Base-by-base conservation (phyloP, 495 filamentous ascomycete genomes). In the Aspergillus steynii region DNA sequence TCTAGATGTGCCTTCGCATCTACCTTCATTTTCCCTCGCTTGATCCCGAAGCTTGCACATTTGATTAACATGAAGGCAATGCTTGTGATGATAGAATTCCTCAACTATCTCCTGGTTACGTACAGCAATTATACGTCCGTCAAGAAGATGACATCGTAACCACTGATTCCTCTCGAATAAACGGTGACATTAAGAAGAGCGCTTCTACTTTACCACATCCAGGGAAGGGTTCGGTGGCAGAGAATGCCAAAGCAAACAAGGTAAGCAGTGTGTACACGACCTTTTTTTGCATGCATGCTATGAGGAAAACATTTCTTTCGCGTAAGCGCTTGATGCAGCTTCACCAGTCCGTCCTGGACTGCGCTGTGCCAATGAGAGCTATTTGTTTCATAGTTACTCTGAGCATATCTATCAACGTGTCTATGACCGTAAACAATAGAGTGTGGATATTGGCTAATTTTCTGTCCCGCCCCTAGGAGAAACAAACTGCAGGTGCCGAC, bases 331-430 rank as follows among this genome's bases (percentile, higher is more conserved):
- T 86, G 85, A 89, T 77, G 83, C 82, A 80, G 86, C 81, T 75
- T 79, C 66, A 69, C 65, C 76, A 83, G 80, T 82, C 83, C 90
- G 90, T 94, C 76, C 86, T 93, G 90, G 87, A 82, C 81, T 81
- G 79, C 76, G 82, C 86, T 87, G 85, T 86, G 82, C 67, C 71
- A 79, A 76, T 90, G 91, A 92, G 85, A 92, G 88, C 29, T 75
- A 68, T 74, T 74, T 73, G 76, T 81, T 84, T 92, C 92, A 97
- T 97, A 99, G 95, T 99, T 99, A 99, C 95, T 93, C 93, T 97
- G 94, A 98, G 78, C 80, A 80, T 76, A 56, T 15, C 31, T 42
- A 54, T 20, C 31, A 53, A 64, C 34, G 14, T 29, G 56, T 26
- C 56, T 25, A 29, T 47, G 62, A 49, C 62, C 61, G 9, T 37